Evolutionary conservation across 2,329 filamentous ascomycete species (phyloP).

Genomic region (Cordyceps javanica): DNA sequence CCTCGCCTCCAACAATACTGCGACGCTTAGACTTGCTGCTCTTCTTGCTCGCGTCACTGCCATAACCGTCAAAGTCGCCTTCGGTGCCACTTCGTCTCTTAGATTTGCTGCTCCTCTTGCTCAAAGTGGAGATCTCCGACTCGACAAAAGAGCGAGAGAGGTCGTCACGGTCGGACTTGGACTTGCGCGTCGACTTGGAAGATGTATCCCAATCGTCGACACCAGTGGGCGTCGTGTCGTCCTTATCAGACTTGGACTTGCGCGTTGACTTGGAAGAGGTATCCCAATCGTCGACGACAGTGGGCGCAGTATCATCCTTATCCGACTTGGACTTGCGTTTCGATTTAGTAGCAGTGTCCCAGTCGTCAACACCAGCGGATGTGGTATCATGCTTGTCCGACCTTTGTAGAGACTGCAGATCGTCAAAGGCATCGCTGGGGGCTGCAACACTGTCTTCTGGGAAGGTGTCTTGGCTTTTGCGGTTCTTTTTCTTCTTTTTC

Average conservation of each 20-base stretch:
- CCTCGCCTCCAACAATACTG: conserved; percentile 30
- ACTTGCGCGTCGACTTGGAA: conserved; percentile 28
- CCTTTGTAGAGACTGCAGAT: conserved; percentile 19
- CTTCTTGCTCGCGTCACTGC: conserved; percentile 26
- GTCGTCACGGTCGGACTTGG: conserved; percentile 24
- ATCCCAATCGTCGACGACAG: conserved; percentile 29
- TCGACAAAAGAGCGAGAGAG: conserved; percentile 25
- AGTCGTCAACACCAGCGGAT: conserved; percentile 23
- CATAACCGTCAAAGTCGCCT: conserved; percentile 27
- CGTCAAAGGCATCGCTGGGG: conserved; percentile 25
- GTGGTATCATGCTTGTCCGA: conserved; percentile 25
- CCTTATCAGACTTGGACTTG: conserved; percentile 21
- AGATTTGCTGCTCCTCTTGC: conserved; percentile 31
- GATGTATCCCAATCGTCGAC: conserved; percentile 31
- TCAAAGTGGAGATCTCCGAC: conserved; percentile 30
- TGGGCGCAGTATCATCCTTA: too few species aligned
- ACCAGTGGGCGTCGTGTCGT: background rate
- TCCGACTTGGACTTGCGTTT: conserved; percentile 23
- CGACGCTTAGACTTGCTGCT: conserved; percentile 34
- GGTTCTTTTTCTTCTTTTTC: conserved; percentile 29
- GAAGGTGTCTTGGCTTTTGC: conserved; percentile 23
- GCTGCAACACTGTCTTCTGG: conserved; percentile 23
- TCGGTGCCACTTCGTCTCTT: conserved; percentile 31
- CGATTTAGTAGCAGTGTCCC: conserved; percentile 28
- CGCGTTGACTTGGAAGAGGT: conserved; percentile 28